Base-by-base conservation (phyloP, 78 protist genomes). In the Cavenderia fasciculata region DNA sequence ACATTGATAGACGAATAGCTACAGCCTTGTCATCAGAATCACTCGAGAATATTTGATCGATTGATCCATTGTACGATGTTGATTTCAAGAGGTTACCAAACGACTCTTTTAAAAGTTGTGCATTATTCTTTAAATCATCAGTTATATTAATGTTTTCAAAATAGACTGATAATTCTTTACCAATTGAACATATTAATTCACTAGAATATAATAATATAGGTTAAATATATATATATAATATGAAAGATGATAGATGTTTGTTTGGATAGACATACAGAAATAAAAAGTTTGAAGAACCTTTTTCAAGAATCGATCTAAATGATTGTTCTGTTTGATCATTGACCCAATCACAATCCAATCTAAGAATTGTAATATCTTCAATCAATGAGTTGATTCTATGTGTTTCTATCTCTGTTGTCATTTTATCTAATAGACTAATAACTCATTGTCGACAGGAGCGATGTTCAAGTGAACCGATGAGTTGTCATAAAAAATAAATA, bases 311-410 rank as follows among this genome's bases (percentile, higher is more conserved):
- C 2, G 52, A 38, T 19, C 57, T 65, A n/a, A 82, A 82, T 82
- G 90, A 82, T 27, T n/a, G 46, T 38, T 68, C 71, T 56, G 78
- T 82, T 57, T 82, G 90, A 56, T 82, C 90, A 56, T 82, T 65
- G 23, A 82, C 41, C 90, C 90, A 82, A 68, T 82, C 90, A 82
- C 78, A 68, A 43, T 82, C 90, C 21, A 82, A 23, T 69, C 90
- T 65, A 36, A 62, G 6, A 19, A 65, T 47, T 27, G 88, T n/a
- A 19, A 78, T 52, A 66, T 65, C 88, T 40, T 63, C 34, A 38
- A 63, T n/a, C 21, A 63, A 38, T 27, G 72, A 63, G 12, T 12
- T 40, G 12, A 63, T 63, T 63, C 72, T 63, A 63, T 40, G 12
- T 40, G 38, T 38, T 10, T 63, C 72, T 40, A 63, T 27, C 5